Conservation (phyloP, 352 stramenopile species). For the Phytopythium vexans region DNA sequence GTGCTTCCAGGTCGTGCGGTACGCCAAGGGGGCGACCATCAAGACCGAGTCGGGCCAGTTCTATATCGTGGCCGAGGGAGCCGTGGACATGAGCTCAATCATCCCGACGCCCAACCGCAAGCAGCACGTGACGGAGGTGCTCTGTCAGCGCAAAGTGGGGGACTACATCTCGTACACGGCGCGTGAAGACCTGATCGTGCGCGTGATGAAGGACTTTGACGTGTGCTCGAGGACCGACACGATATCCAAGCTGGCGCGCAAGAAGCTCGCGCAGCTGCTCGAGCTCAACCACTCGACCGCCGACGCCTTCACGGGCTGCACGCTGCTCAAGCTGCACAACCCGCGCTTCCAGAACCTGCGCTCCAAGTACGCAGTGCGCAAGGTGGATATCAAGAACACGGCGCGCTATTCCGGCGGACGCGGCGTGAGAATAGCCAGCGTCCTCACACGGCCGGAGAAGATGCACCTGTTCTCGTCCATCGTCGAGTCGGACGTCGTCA, state of each 20-base stretch:
- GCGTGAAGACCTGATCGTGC: slow-evolving; percentile 39
- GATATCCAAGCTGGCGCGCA: slow-evolving; percentile 21
- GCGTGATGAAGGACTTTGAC: slow-evolving; percentile 31
- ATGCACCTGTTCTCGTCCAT: slow-evolving; percentile 63
- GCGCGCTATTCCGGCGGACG: slow-evolving; percentile 43
- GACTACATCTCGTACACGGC: slow-evolving; percentile 61
- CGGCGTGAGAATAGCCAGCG: slow-evolving; percentile 9
- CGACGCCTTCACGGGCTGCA: slow-evolving; percentile 50
- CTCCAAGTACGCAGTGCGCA: slow-evolving; percentile 13
- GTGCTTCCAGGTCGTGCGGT: slow-evolving; percentile 57
- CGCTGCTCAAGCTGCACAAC: slow-evolving; percentile 52
- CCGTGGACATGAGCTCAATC: slow-evolving; percentile 55
- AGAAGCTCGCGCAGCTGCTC: slow-evolving; percentile 56
- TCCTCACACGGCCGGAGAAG: slow-evolving; percentile 48
- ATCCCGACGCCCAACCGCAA: slow-evolving; percentile 37
- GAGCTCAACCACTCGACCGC: slow-evolving; percentile 58
- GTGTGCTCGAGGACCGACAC: slow-evolving; percentile 7
- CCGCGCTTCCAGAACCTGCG: slow-evolving; percentile 50
- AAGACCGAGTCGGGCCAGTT: slow-evolving; percentile 51
- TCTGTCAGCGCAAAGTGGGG: slow-evolving; percentile 50
- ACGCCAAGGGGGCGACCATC: slow-evolving; percentile 39
- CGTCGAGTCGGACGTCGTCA: slow-evolving; percentile 65
- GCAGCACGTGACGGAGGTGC: slow-evolving; percentile 47
- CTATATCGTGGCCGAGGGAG: slow-evolving; percentile 50
- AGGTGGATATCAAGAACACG: slow-evolving; percentile 38